Conservation (phyloP, 1,139 yeast species). For the Scheffersomyces segobiensis region DNA sequence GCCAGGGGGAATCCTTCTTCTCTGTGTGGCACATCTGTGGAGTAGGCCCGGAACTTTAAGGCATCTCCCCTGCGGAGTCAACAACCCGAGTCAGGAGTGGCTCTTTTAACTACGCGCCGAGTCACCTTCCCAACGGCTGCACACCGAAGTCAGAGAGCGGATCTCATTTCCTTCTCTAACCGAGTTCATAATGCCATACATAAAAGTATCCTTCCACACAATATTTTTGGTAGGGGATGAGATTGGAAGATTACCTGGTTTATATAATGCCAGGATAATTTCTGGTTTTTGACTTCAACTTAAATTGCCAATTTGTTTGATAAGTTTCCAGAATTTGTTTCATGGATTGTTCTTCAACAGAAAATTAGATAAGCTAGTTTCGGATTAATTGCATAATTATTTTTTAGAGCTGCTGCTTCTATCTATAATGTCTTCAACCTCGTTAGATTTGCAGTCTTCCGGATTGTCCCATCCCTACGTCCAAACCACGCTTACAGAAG, state of each 20-base stretch:
- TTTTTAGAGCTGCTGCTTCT: background rate
- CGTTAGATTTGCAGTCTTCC: conserved; percentile 6
- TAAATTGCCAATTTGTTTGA: background rate
- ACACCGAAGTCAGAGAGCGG: background rate
- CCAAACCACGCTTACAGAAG: conserved; percentile 45
- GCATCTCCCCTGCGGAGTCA: background rate
- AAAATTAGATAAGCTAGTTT: background rate
- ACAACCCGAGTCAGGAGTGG: background rate
- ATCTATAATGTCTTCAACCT: conserved; percentile 2
- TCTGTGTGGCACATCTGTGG: background rate
- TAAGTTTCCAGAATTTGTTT: background rate
- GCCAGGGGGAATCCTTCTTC: background rate
- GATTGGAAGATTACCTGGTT: background rate
- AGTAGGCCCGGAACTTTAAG: background rate
- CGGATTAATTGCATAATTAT: background rate
- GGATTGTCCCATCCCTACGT: conserved; percentile 28
- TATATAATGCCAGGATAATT: background rate
- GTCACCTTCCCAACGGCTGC: background rate
- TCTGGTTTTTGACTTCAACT: background rate
- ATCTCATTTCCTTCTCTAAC: background rate
- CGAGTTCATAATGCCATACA: background rate
- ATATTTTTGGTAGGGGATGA: background rate
- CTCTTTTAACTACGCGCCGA: background rate
- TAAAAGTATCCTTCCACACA: background rate
- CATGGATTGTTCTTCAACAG: background rate